A percentile compares a stretch with the other conserved stretches of the same genome.
These are phyloP conservation scores for Cucurbitaria berberidis DNA, from an alignment of 2,329 filamentous ascomycete species.

Conservation along the genomic window DNA sequence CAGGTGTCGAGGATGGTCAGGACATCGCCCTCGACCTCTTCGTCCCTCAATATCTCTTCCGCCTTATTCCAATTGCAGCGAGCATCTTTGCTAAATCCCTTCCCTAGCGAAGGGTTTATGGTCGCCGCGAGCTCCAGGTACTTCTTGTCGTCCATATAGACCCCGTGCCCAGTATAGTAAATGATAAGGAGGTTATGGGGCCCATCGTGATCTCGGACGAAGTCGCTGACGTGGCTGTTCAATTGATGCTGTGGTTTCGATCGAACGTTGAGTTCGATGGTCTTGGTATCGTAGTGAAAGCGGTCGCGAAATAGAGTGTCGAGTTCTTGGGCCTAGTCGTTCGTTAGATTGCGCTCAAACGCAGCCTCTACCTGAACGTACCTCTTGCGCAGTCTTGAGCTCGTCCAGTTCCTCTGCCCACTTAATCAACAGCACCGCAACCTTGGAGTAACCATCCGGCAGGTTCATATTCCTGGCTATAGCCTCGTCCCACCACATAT, in stretches of 20 bases:
- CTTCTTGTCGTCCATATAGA: conserved; percentile 28
- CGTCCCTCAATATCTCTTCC: conserved; percentile 35
- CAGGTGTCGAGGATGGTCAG: conserved; percentile 49
- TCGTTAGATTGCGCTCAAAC: not conserved
- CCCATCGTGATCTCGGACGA: conserved; percentile 39
- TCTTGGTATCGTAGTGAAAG: conserved; percentile 41
- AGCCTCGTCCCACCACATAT: conserved; percentile 42
- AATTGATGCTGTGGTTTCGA: conserved; percentile 46
- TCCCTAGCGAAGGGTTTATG: conserved; percentile 14
- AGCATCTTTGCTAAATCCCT: conserved; percentile 32
- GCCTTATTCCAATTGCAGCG: conserved; percentile 45
- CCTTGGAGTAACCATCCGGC: conserved; percentile 34
- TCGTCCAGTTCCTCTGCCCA: conserved; percentile 43
- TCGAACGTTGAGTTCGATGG: conserved; percentile 40
- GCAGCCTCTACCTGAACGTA: conserved; percentile 14
- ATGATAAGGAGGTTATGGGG: conserved; percentile 45
- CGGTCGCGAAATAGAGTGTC: conserved; percentile 32
- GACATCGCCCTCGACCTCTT: conserved; percentile 43
- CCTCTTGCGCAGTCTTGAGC: conserved; percentile 42
- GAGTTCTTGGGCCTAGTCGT: conserved; percentile 37
- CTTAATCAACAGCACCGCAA: conserved; percentile 40
- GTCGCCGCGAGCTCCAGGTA: conserved; percentile 36
- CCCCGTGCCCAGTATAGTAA: conserved; percentile 50
- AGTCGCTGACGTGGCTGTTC: conserved; percentile 30
- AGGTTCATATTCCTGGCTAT: conserved; percentile 32